A percentile compares a stretch with the other conserved stretches of the same genome.
Evolutionary conservation across 2,329 filamentous ascomycete species (phyloP).

Genomic region (Paraphoma sp.): DNA sequence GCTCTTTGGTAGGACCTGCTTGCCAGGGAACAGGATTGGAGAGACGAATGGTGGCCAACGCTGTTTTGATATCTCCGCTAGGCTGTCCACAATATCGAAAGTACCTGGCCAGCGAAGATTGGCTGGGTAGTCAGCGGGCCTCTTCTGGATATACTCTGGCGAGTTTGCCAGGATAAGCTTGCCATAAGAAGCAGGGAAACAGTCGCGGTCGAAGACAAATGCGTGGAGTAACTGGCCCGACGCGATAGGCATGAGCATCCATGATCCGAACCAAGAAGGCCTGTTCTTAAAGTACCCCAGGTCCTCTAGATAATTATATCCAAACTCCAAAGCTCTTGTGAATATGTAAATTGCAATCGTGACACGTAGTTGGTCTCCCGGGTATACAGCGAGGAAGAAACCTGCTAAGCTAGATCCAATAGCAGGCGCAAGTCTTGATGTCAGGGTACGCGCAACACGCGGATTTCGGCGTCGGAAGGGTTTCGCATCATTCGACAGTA

Average conservation of each 20-base stretch:
- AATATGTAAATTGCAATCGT: conserved; percentile 82
- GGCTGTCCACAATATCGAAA: conserved; percentile 77
- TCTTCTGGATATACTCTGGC: conserved; percentile 76
- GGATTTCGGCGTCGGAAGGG: conserved; percentile 87
- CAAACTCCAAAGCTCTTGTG: conserved; percentile 83
- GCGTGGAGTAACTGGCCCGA: conserved; percentile 59
- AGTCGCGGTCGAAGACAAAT: conserved; percentile 60
- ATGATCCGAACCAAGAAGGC: conserved; percentile 68
- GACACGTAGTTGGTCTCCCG: conserved; percentile 71
- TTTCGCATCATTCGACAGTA: conserved; percentile 79
- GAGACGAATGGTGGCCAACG: conserved; percentile 89
- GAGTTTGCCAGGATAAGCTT: conserved; percentile 74
- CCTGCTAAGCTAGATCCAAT: conserved; percentile 90
- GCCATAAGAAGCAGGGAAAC: conserved; percentile 63
- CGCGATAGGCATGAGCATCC: conserved; percentile 58
- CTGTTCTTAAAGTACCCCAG: conserved; percentile 69
- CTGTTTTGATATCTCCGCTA: conserved; percentile 80
- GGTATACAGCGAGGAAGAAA: conserved; percentile 80
- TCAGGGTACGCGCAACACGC: conserved; percentile 74
- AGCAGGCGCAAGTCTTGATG: conserved; percentile 83
- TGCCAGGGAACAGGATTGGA: conserved; percentile 82
- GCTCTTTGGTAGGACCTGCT: conserved; percentile 67
- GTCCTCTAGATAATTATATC: conserved; percentile 82
- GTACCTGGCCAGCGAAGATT: conserved; percentile 75
- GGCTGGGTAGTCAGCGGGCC: conserved; percentile 72